Base-by-base conservation (phyloP, 1,284 basidiomycete species). In the Farysia itapuensis region DNA sequence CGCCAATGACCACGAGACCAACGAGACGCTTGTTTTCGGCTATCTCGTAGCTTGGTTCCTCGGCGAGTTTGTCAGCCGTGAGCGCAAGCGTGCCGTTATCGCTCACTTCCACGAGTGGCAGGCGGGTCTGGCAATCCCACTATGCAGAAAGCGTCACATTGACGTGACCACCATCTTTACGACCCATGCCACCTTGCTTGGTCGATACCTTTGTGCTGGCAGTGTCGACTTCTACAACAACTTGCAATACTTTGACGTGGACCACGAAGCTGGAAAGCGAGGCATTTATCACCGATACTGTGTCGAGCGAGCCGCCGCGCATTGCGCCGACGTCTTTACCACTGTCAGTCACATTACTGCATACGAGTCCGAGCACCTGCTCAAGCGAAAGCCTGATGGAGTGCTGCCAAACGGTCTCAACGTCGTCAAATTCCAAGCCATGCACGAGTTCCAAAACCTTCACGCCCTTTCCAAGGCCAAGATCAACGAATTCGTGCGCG, bases 61-160 rank as follows among this genome's bases (percentile, higher is more conserved):
- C 19, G 94, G 94, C 69, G 93, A 96, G 86, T 95, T 90, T 75
- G 84, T 89, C 28, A 77, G 86, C 21, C 85, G 86, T 49, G 85
- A 92, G 77, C 82, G 87, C 26, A 82, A 84, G 54, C 86, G 84
- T 11, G 90, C 93, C 35, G 88, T 98, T 66, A 84, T 97, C 57
- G 92, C 91, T 56, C 94, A 97, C 79, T 96, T 98, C 81, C 94
- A 98, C 80, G 94, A 98, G 80, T 98, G 94, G 94, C 93, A 97
- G 78, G 93, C 92, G 5, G 94, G 94, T 46, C 85, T 97, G 30
- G 91, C 94, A 22, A 96, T 98, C 53, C 91, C 94, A 2, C 84
- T 98, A 16, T 93, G 90, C 79, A 84, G 94, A 64, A 97, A 96
- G 80, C 84, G 94, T 46, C 91, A 95, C 76, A 88, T 98, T 75